phyloP scores from a whole-genome alignment of 441 rosid genomes.

The Populus hybrid region DNA sequence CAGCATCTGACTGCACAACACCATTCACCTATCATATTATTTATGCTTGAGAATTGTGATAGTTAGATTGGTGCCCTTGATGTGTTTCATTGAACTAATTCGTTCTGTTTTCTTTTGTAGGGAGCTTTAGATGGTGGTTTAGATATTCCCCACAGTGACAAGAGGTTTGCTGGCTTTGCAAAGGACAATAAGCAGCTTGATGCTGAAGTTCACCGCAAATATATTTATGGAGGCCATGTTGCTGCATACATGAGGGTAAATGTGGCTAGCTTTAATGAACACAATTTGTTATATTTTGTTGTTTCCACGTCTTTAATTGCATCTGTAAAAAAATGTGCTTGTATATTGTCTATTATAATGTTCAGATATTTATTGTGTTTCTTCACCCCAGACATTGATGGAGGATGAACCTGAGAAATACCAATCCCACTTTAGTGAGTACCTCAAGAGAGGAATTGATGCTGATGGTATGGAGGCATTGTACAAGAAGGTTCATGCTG shows the following conservation, averaged over 20 bases:
- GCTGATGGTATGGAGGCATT: constrained; percentile 61
- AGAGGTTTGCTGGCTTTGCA: constrained; percentile 83
- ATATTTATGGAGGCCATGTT: constrained; percentile 82
- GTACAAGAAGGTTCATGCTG: constrained; percentile 86
- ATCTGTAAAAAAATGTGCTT: neutral
- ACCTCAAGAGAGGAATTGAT: constrained; percentile 71
- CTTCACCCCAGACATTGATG: constrained; percentile 42
- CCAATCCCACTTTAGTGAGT: constrained; percentile 72
- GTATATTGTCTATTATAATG: no score
- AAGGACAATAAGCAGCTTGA: constrained; percentile 79
- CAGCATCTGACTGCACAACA: neutral
- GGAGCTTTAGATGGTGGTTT: constrained; percentile 93
- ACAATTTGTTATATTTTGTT: neutral
- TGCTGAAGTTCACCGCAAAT: constrained; percentile 73
- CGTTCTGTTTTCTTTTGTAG: constrained; percentile 22
- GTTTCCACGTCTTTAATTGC: neutral
- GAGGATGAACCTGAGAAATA: constrained; percentile 97
- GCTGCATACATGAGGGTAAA: constrained; percentile 73
- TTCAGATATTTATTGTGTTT: neutral
- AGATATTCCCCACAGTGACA: constrained; percentile 94
- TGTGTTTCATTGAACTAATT: neutral
- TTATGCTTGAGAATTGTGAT: neutral
- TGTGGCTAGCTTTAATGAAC: neutral
- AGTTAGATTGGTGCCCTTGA: neutral
- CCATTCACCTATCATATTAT: neutral